Base-by-base conservation (phyloP, 2,329 filamentous ascomycete species). In the Phyllosticta paracitricarpa region DNA sequence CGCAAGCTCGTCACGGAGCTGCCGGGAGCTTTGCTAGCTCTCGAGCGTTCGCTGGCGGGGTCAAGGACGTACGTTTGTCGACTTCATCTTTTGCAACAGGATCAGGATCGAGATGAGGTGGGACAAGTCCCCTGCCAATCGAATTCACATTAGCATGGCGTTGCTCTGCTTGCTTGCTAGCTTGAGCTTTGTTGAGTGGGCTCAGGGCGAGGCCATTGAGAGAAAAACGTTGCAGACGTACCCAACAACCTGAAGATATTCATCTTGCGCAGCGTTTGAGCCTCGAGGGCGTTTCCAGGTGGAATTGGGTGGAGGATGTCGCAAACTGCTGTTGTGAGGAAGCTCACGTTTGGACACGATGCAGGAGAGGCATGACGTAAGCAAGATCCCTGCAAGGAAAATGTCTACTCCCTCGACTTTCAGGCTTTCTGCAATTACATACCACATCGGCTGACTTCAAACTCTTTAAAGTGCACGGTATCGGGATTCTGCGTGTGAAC, bases 31-130 rank as follows among this genome's bases (percentile, higher is more conserved):
- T 10, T 25, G 51, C 19, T 53, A 7, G 51, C 51, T 22, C 51
- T 40, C 33, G 14, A 40, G 51, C 14, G 51, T 10, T 53, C 51
- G 51, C n/a, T 4, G n/a, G 25, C 30, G 25, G n/a, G 40, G 2
- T 54, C 51, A 54, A 48, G 58, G 17, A 76, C 86, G 64, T 81
- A 97, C 93, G 73, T 90, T 96, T 54, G 94, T 87, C 62, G 75
- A 77, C 69, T 87, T 87, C 91, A 99, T 99, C 82, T 99, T 99
- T 74, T 96, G 91, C 65, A 99, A 82, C 64, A 99, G 81, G 69
- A 99, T 96, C 69, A 96, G 82, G 73, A 99, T 96, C 59, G 93
- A 97, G 65, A 88, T 82, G 69, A 99, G 79, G 81, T 99, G 94
- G 81, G 91, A 97, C 74, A 99, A 84, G 82, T 99, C 94, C 79